phyloP scores from a whole-genome alignment of 441 rosid genomes.

The Gossypium davidsonii region DNA sequence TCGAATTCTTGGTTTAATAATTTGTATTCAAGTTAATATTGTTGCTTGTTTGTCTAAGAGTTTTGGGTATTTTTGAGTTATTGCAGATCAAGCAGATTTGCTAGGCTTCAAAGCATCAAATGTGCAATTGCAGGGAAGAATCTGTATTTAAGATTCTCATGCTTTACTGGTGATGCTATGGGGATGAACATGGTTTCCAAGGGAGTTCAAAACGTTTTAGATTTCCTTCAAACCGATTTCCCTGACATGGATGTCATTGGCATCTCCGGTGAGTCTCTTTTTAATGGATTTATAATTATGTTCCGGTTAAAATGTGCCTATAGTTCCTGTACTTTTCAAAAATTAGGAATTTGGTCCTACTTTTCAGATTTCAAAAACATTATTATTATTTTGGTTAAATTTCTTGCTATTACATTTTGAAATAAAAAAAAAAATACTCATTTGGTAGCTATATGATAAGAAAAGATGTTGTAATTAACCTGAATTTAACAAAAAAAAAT shows the following conservation, averaged over 20 bases:
- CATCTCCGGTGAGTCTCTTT: constrained; percentile 26
- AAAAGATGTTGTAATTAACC: no score
- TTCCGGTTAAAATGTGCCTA: no score
- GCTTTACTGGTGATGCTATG: constrained; percentile 48
- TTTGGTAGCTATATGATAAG: no score
- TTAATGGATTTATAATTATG: neutral
- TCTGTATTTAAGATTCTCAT: constrained; percentile 32
- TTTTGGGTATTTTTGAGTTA: neutral
- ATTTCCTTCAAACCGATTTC: constrained; percentile 33
- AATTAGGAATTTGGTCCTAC: no score
- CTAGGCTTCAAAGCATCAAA: constrained; percentile 31
- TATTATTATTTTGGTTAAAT: no score
- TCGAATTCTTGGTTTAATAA: neutral
- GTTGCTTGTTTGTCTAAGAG: neutral
- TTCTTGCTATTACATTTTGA: no score
- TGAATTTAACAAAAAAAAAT: no score
- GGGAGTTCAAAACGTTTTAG: constrained; percentile 42
- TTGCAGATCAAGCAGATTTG: constrained; percentile 35
- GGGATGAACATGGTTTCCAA: constrained; percentile 53
- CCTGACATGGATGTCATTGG: constrained; percentile 45
- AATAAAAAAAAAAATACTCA: no score
- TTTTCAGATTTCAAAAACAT: no score
- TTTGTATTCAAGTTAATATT: neutral
- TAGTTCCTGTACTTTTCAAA: no score
- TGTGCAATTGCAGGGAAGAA: constrained; percentile 46